Conservation (phyloP, 306 rosid genomes). For the Corylus avellana region DNA sequence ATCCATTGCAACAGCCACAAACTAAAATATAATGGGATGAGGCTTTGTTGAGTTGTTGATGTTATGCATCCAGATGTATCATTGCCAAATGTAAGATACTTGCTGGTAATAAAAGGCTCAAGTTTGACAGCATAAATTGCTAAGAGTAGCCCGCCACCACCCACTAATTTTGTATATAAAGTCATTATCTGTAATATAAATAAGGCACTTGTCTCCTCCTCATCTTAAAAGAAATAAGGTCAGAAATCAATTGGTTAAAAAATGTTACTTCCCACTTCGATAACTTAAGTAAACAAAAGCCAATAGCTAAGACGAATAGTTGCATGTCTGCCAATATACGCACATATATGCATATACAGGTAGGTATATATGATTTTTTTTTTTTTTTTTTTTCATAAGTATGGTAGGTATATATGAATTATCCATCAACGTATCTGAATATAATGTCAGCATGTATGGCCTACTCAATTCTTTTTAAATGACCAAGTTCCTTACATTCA, state of each 20-base stretch:
- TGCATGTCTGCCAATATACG: too few species aligned
- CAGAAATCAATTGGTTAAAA: neutral
- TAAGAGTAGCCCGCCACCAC: neutral
- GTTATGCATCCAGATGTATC: neutral
- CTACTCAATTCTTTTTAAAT: too few species aligned
- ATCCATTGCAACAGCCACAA: conserved; percentile 6
- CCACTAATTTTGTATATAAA: neutral
- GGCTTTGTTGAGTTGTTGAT: neutral
- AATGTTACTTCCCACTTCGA: conserved; percentile 28
- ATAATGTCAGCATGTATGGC: neutral
- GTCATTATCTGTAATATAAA: neutral
- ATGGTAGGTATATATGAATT: neutral
- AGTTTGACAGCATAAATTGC: neutral
- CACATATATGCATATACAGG: too few species aligned
- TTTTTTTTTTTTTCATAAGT: too few species aligned
- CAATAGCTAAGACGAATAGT: too few species aligned
- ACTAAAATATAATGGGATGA: neutral
- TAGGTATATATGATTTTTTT: neutral
- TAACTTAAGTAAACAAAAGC: too few species aligned
- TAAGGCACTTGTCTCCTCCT: neutral
- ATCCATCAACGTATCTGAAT: neutral
- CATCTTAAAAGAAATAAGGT: neutral
- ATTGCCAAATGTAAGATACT: neutral
- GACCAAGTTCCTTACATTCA: too few species aligned
- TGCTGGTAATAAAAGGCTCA: neutral